Evolutionary conservation across 768 basidiomycete species (phyloP), one percentile per base, ranked within the genome.

Genomic region (Jaapia argillacea): DNA sequence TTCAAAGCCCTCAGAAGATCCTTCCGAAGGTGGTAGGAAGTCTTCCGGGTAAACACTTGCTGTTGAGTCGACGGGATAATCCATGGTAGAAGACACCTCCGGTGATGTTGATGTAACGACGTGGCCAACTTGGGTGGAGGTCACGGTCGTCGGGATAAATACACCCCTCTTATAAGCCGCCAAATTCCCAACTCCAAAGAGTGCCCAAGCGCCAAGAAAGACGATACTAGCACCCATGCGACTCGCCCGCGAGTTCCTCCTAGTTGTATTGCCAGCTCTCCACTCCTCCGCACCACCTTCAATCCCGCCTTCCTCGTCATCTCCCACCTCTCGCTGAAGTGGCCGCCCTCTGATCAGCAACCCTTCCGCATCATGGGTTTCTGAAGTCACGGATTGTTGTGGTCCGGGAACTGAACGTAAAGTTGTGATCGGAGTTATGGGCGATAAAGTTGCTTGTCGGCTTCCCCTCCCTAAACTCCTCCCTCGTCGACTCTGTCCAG

Each of bases 181-280:
- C 40, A 80, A 57, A 24, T 72, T 66, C 2, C 82, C 79, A 10
- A 87, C 54, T 0, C 86, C 72, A 51, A 88, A 81, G 46, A 96
- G 62, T 7, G 79, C 69, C 66, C 86, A 89, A 7, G 76, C 68
- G 27, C 85, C 75, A 48, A 96, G 67, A 51, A 96, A 87, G 16
- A 93, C 76, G 67, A 94, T 81, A 2, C 78, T 79, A 4, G 83
- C 81, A 24, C 82, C 75, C 48, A 77, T 73, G 47, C 78, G 72
- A 52, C 78, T 82, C 5, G 79, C 77, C 48, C 79, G 70, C n/a
- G 81, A 82, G 46, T 52, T 64, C 33, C 60, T 53, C 20, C 64
- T 47, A 24, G 51, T 49, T 41, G 42, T 47, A 43, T 47, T 43
- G 22, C 26, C 48, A 2, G 46, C 47, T 21, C 22, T 23, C 33